Conservation (phyloP, 202 grass and related monocot species). For the Cymbopogon flexuosus region DNA sequence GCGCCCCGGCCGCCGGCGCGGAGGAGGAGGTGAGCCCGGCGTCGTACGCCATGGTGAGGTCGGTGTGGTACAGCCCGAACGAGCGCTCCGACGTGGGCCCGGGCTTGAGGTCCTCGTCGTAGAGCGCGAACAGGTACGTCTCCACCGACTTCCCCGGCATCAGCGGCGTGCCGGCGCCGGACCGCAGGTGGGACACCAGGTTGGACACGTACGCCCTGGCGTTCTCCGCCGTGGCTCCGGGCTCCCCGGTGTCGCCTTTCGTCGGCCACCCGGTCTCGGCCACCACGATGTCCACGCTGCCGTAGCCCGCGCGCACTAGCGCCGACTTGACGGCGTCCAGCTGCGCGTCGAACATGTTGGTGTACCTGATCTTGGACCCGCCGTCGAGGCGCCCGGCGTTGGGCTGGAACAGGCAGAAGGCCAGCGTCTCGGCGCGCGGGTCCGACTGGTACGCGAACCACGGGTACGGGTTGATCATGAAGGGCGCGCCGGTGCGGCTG, state of each 20-base stretch:
- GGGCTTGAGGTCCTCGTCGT: constrained; percentile 94
- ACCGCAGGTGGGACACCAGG: constrained; percentile 69
- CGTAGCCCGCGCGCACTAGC: constrained; percentile 48
- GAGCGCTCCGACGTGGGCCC: constrained; percentile 73
- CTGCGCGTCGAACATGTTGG: constrained; percentile 99
- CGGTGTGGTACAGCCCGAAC: constrained; percentile 80
- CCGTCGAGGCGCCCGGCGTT: constrained; percentile 73
- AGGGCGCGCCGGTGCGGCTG: constrained; percentile 57
- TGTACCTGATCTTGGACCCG: constrained; percentile 61
- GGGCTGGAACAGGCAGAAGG: constrained; percentile 90
- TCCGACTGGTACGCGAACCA: constrained; percentile 94
- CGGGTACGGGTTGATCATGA: constrained; percentile 98
- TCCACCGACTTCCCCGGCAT: constrained; percentile 71
- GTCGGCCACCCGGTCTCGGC: constrained; percentile 96
- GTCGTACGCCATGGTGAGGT: constrained; percentile 69
- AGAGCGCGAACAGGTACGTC: constrained; percentile 92
- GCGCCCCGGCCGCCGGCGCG: not conserved
- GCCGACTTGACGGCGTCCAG: constrained; percentile 78
- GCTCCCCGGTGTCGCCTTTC: constrained; percentile 54
- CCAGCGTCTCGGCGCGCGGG: constrained; percentile 73
- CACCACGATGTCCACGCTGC: constrained; percentile 59
- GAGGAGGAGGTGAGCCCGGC: constrained; percentile 45
- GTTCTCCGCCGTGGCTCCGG: constrained; percentile 66
- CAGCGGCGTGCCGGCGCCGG: constrained; percentile 71
- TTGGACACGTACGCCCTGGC: constrained; percentile 62